Evolutionary conservation across 805 yeast species (phyloP).

Genomic region (Candida corydali): DNA sequence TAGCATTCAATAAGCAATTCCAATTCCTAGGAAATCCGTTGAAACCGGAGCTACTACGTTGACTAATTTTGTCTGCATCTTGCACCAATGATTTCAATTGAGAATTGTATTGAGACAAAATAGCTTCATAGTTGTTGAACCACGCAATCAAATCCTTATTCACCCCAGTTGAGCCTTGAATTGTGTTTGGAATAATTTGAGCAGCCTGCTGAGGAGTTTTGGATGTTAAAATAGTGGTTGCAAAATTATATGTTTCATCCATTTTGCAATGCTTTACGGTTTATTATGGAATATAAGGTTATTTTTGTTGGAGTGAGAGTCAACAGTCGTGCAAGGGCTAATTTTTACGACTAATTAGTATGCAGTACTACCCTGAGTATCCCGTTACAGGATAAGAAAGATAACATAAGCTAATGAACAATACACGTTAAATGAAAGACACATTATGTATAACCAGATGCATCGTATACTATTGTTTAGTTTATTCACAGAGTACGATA

Average conservation of each 20-base stretch:
- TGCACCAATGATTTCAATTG: slow-evolving; percentile 47
- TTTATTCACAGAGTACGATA: too few species aligned
- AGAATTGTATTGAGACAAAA: slow-evolving; percentile 37
- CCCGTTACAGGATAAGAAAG: too few species aligned
- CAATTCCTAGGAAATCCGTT: slow-evolving; percentile 40
- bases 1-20: slow-evolving; percentile 46
- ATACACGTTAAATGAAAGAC: too few species aligned
- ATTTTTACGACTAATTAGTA: too few species aligned
- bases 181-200: slow-evolving; percentile 30
- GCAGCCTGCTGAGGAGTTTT: slow-evolving; percentile 41
- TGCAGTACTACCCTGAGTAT: too few species aligned
- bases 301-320: too few species aligned
- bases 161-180: slow-evolving; percentile 24
- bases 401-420: too few species aligned
- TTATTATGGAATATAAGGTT: neutral
- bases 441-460: too few species aligned
- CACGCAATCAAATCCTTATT: slow-evolving; percentile 29
- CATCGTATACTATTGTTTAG: too few species aligned
- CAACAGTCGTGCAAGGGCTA: too few species aligned
- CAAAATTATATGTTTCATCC: slow-evolving; percentile 10
- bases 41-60: slow-evolving; percentile 28
- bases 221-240: slow-evolving; percentile 37
- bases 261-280: too few species aligned
- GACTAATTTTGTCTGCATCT: slow-evolving; percentile 25
- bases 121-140: slow-evolving; percentile 22